Evolutionary conservation across 176 grass and related monocot species (phyloP), one percentile per base, ranked within the genome.

Genomic region (Oryza nivara): DNA sequence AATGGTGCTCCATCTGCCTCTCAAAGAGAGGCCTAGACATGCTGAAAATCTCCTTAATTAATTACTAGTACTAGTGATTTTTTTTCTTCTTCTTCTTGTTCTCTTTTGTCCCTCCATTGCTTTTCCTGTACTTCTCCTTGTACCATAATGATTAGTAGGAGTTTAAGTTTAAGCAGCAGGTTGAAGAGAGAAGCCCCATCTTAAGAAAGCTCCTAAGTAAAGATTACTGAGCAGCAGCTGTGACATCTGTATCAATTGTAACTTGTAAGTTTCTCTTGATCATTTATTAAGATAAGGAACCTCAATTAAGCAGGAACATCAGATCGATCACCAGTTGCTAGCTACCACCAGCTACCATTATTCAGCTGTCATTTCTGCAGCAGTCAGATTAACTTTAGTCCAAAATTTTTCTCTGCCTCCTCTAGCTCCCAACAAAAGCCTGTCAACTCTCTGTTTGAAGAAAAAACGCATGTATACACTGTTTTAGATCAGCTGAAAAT

Each of bases 201-300:
- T 22, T 40, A 86, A 78, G 58, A 56, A 69, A 74, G 7, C 30
- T 74, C 47, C 46, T 63, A 63, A 63, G 58, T 63, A 63, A 19
- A 32, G 44, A 34, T 72, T 54, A 49, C 38, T 13, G 36, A 68
- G 68, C 58, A 49, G 77, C 49, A 49, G 77, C 49, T 70, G 77
- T 52, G n/a, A 26, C 77, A 41, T 85, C 68, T 40, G 52, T 80
- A 19, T 68, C 77, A 49, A 58, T 49, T 80, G 70, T 80, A 75
- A 68, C 76, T 64, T 89, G 82, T 84, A 89, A 85, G 58, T 60
- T 54, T 79, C 20, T 46, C 45, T 77, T 38, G 48, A 76, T 30
- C 47, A 26, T 28, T 68, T 19, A 30, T 47, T 12, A 83, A 65
- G 44, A 35, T 74, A 78, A 49, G 47, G 17, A 80, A 49, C 30